Evolutionary conservation across 305 asterid species (phyloP).

Genomic region (Solanum hybrid): DNA sequence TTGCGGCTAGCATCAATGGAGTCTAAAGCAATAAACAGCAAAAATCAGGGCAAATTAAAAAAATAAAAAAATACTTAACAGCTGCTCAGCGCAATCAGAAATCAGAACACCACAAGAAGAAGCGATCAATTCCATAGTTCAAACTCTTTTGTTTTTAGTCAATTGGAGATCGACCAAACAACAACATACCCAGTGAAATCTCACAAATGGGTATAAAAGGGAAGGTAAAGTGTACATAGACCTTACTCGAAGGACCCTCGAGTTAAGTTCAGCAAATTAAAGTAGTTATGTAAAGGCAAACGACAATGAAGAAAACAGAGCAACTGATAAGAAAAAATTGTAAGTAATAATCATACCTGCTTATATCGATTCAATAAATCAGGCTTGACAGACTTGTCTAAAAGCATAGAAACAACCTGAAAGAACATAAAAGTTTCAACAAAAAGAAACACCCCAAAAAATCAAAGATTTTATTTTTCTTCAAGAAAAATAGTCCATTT

Average conservation of each 20-base stretch:
- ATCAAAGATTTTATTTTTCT: background rate
- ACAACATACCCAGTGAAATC: background rate
- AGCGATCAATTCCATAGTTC: background rate
- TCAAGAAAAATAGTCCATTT: background rate
- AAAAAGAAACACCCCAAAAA: background rate
- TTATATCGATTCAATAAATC: conserved; percentile 77
- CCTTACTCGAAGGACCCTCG: background rate
- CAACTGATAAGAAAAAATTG: background rate
- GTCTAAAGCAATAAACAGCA: conserved; percentile 38
- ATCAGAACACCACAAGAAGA: background rate
- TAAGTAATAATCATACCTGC: conserved; percentile 36
- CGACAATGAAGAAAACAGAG: background rate
- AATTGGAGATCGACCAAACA: background rate
- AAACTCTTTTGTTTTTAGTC: background rate
- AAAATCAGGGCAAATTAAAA: background rate
- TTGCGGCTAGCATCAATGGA: conserved; percentile 97
- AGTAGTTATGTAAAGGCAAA: background rate
- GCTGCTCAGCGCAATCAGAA: background rate
- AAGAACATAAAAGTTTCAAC: background rate
- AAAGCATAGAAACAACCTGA: conserved; percentile 69
- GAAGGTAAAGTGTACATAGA: background rate
- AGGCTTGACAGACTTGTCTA: conserved; percentile 64
- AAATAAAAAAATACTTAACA: background rate
- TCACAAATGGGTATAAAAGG: background rate
- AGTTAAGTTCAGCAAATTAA: background rate